A percentile compares a stretch with the other conserved stretches of the same genome.
phyloP scores from a whole-genome alignment of 2,329 filamentous ascomycete genomes.

The Xylaria sp. region DNA sequence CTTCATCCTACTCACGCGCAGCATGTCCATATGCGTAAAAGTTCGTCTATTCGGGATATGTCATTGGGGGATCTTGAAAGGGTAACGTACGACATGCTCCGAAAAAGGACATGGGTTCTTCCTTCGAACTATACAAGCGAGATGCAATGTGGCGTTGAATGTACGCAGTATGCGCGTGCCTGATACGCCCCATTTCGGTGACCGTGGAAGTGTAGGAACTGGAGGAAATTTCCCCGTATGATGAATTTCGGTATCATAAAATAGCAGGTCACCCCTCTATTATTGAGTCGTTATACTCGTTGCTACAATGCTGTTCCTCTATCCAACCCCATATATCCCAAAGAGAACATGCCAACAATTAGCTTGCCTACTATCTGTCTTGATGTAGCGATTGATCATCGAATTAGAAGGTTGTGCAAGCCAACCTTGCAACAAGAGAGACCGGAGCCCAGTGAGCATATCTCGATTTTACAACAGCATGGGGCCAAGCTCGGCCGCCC shows the following conservation, averaged over 20 bases:
- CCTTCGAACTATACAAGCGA: background rate
- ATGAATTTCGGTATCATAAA: background rate
- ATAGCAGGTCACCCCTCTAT: background rate
- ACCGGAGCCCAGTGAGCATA: constrained; percentile 2
- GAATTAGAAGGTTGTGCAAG: constrained; percentile 19
- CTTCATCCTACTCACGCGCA: background rate
- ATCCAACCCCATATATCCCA: background rate
- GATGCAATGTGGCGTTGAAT: background rate
- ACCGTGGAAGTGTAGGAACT: background rate
- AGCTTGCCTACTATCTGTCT: constrained; percentile 2
- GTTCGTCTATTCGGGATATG: no score
- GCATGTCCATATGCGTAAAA: background rate
- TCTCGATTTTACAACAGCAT: constrained; percentile 15
- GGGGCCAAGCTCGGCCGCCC: background rate
- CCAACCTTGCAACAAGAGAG: background rate
- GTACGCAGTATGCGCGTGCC: background rate
- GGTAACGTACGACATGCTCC: background rate
- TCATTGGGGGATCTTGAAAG: background rate
- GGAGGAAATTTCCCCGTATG: no score
- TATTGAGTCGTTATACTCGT: background rate
- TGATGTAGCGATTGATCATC: constrained; percentile 20
- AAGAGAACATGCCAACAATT: background rate
- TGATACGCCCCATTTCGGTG: background rate
- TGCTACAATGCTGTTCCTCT: background rate
- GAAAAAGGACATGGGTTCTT: background rate